These are phyloP conservation scores for Furcasterigmium sp. DNA, from an alignment of 2,329 filamentous ascomycete genomes.

Conservation along the genomic window DNA sequence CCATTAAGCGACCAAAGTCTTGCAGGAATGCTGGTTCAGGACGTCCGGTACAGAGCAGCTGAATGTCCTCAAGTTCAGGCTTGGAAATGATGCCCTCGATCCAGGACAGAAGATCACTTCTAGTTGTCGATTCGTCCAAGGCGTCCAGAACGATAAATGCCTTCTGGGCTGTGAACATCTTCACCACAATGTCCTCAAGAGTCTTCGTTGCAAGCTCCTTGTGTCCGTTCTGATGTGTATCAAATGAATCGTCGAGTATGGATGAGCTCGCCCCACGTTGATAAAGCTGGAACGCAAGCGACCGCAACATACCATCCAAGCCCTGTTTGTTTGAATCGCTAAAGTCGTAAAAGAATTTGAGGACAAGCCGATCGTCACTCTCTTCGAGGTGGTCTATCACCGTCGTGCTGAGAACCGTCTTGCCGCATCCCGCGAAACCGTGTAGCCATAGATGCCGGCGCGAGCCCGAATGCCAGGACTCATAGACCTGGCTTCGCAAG, in stretches of 20 bases:
- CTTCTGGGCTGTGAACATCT: constrained; percentile 14
- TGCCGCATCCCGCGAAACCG: constrained; percentile 13
- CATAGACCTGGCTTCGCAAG: constrained; percentile 5
- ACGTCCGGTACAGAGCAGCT: constrained; percentile 1
- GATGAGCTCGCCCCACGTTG: not conserved
- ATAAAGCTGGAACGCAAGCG: constrained; percentile 16
- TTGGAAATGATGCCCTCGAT: constrained; percentile 7
- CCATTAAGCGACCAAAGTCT: not conserved
- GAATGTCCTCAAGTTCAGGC: constrained; percentile 3
- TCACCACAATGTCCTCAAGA: constrained; percentile 14
- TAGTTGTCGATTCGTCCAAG: constrained; percentile 16
- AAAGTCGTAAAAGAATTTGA: constrained; percentile 17
- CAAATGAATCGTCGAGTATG: constrained; percentile 2
- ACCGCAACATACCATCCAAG: constrained; percentile 7
- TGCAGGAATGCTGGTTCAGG: not conserved
- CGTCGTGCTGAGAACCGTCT: constrained; percentile 12
- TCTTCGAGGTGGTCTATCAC: constrained; percentile 3
- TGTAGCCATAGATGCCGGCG: constrained; percentile 14
- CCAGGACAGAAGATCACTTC: constrained; percentile 13
- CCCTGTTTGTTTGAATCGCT: constrained; percentile 13
- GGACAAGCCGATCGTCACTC: not conserved
- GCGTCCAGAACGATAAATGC: constrained; percentile 15
- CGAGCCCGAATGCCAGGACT: constrained; percentile 9
- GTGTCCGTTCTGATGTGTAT: constrained; percentile 7
- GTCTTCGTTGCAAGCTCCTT: constrained; percentile 16